These are phyloP conservation scores for Xylaria sp. DNA, from an alignment of 495 filamentous ascomycete species.

Conservation along the genomic window DNA sequence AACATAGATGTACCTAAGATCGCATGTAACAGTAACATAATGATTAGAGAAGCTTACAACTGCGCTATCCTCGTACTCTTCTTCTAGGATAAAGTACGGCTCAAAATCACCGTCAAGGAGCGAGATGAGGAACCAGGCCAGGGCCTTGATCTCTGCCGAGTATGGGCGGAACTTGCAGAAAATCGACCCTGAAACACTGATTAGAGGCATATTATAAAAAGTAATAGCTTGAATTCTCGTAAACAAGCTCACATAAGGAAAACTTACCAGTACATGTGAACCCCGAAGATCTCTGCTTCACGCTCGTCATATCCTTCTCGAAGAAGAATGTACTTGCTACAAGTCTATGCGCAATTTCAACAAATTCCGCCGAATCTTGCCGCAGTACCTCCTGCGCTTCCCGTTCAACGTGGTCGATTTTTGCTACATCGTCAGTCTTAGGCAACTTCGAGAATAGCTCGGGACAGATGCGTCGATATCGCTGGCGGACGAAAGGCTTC, in stretches of 20 bases:
- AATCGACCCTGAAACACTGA: slow-evolving; percentile 35
- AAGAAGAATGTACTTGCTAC: slow-evolving; percentile 51
- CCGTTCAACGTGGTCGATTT: slow-evolving; percentile 35
- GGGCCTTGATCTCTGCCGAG: slow-evolving; percentile 36
- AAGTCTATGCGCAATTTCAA: slow-evolving; percentile 46
- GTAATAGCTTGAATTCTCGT: neutral
- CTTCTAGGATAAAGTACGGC: slow-evolving; percentile 45
- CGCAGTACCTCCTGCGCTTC: slow-evolving; percentile 33
- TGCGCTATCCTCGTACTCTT: slow-evolving; percentile 28
- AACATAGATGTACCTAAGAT: neutral
- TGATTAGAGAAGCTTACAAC: neutral
- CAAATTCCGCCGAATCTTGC: slow-evolving; percentile 33
- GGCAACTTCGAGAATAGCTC: slow-evolving; percentile 39
- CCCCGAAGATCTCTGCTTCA: slow-evolving; percentile 35
- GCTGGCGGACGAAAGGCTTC: slow-evolving; percentile 27
- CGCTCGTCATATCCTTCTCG: slow-evolving; percentile 38
- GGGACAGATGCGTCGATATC: slow-evolving; percentile 44
- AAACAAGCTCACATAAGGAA: neutral
- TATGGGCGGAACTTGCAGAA: slow-evolving; percentile 44
- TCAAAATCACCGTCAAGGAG: slow-evolving; percentile 42
- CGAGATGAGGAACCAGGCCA: slow-evolving; percentile 40
- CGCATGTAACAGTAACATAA: neutral
- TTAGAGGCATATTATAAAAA: neutral
- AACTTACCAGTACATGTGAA: slow-evolving; percentile 41
- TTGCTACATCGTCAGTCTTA: slow-evolving; percentile 32